Percentiles rank a stretch among this genome's conserved stretches.
Evolutionary conservation across 306 rosid genomes (phyloP).

Genomic region (Medicago ruthenica): DNA sequence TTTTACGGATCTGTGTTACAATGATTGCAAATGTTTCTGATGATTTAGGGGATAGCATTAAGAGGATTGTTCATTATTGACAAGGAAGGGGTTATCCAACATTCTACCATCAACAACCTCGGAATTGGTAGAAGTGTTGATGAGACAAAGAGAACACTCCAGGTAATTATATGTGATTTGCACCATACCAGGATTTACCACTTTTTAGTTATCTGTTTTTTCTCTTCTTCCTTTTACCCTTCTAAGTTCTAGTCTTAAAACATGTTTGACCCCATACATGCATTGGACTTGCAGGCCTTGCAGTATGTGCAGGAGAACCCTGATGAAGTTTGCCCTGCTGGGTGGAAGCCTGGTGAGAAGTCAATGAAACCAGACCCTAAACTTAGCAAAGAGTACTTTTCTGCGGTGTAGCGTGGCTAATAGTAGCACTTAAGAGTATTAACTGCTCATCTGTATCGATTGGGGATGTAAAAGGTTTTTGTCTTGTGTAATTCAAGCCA

Average conservation of each 20-base stretch:
- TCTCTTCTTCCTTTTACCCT: neutral
- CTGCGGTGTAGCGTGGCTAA: constrained; percentile 64
- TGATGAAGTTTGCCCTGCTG: constrained; percentile 99
- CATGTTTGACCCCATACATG: constrained; percentile 12
- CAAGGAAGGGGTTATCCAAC: constrained; percentile 97
- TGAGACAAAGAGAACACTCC: constrained; percentile 97
- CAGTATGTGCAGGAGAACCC: constrained; percentile 97
- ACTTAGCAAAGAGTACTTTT: constrained; percentile 90
- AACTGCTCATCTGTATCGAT: constrained; percentile 46
- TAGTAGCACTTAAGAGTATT: constrained; percentile 23
- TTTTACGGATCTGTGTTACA: neutral
- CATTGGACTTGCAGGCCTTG: constrained; percentile 72
- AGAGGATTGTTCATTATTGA: constrained; percentile 97
- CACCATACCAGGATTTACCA: constrained; percentile 8
- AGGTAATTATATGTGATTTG: constrained; percentile 55
- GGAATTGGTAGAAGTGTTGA: constrained; percentile 98
- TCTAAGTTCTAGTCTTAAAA: neutral
- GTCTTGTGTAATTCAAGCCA: constrained; percentile 40
- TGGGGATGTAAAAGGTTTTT: constrained; percentile 54
- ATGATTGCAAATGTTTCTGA: constrained; percentile 33
- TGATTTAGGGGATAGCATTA: constrained; percentile 84
- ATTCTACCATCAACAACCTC: constrained; percentile 96
- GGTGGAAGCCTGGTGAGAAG: constrained; percentile 99
- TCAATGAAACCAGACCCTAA: constrained; percentile 99
- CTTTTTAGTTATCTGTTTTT: neutral